Evolutionary conservation across 176 grass and related monocot genomes (phyloP).

Genomic region (Rhynchospora breviuscula): DNA sequence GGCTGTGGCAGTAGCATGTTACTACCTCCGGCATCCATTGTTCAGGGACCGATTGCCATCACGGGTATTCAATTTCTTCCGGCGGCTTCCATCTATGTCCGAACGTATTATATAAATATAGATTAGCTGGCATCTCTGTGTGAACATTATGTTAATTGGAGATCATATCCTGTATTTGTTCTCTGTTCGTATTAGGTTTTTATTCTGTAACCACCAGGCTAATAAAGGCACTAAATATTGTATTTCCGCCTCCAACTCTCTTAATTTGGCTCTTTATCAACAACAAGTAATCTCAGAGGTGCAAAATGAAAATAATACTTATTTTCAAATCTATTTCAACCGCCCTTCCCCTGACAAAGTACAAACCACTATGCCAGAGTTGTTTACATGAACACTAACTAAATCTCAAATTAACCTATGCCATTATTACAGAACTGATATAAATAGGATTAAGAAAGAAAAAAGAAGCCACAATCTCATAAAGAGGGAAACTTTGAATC

Average conservation of each 20-base stretch:
- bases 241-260: neutral
- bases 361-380: neutral
- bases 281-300: neutral
- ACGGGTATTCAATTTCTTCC: slow-evolving; percentile 66
- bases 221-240: neutral
- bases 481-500: slow-evolving; percentile 8
- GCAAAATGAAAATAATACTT: neutral
- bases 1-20: slow-evolving; percentile 46
- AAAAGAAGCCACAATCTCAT: neutral
- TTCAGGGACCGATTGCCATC: slow-evolving; percentile 64
- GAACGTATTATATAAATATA: slow-evolving; percentile 61
- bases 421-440: neutral
- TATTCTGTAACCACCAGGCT: slow-evolving; percentile 6
- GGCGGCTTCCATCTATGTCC: slow-evolving; percentile 63
- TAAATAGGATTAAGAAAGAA: neutral
- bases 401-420: neutral
- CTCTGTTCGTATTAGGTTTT: neutral
- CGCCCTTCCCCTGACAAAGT: neutral
- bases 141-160: neutral
- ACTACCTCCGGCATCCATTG: slow-evolving; percentile 79
- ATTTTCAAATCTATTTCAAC: neutral
- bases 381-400: neutral
- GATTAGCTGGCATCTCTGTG: neutral
- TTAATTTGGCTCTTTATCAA: neutral
- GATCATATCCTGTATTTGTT: neutral